Percentiles rank a stretch among this genome's conserved stretches.
phyloP scores from a whole-genome alignment of 2,329 filamentous ascomycete genomes.

The Pseudogymnoascus sp. region DNA sequence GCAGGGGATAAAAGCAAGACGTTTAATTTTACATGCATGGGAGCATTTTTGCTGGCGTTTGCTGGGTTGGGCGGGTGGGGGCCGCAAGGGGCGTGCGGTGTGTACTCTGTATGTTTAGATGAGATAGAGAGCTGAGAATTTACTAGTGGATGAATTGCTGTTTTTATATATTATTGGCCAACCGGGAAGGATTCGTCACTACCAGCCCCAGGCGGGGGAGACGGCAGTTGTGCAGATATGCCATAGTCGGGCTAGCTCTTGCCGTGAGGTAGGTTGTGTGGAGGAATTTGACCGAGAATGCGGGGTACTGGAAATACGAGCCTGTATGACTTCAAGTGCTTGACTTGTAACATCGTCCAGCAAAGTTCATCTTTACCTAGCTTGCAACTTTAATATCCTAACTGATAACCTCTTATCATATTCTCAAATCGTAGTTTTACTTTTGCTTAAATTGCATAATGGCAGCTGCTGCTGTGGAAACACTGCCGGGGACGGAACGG shows the following conservation, averaged over 20 bases:
- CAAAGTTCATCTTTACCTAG: not conserved
- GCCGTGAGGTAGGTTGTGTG: not conserved
- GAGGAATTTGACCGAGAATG: not conserved
- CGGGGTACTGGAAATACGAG: not conserved
- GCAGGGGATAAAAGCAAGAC: constrained; percentile 6
- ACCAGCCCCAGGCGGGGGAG: not conserved
- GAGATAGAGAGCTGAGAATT: not conserved
- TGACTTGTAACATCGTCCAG: not conserved
- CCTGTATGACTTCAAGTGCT: not conserved
- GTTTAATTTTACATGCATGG: constrained; percentile 4
- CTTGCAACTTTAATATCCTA: not conserved
- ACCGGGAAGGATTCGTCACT: not conserved
- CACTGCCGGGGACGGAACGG: not conserved
- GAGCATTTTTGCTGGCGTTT: constrained; percentile 7
- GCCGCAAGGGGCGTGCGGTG: constrained; percentile 1
- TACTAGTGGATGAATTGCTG: not conserved
- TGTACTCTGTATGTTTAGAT: constrained; percentile 8
- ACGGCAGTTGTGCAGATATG: not conserved
- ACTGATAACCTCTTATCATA: not conserved
- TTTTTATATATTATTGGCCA: not conserved
- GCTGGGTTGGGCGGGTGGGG: not conserved
- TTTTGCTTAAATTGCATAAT: not conserved
- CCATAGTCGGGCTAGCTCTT: not conserved
- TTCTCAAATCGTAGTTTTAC: not conserved
- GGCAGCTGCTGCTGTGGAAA: not conserved